phyloP scores from a whole-genome alignment of 1,284 basidiomycete genomes.

The Cutaneotrichosporon cyanovorans region DNA sequence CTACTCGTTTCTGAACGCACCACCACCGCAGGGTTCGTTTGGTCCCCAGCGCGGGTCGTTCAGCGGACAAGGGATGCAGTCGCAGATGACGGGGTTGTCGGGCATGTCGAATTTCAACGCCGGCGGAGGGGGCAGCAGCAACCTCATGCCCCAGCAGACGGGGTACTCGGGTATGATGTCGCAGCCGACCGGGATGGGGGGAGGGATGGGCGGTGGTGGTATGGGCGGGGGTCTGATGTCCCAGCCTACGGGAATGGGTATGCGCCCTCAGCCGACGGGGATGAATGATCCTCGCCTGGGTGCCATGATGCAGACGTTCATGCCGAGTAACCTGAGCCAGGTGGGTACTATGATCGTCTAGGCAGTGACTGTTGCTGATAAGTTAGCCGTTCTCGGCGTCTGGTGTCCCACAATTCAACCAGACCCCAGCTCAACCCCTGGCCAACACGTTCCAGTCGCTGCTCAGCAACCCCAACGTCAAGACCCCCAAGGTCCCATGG shows the following conservation, averaged over 20 bases:
- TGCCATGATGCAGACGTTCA: conserved; percentile 79
- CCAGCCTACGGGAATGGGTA: conserved; percentile 61
- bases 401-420: conserved; percentile 55
- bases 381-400: conserved; percentile 33
- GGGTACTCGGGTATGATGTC: conserved; percentile 33
- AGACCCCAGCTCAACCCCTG: conserved; percentile 45
- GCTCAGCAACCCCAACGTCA: conserved; percentile 59
- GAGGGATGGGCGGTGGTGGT: too few species aligned
- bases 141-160: conserved; percentile 30
- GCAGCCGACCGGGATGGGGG: conserved; percentile 51
- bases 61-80: conserved; percentile 20
- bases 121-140: conserved; percentile 27
- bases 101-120: too few species aligned
- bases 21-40: conserved; percentile 30
- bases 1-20: conserved; percentile 43
- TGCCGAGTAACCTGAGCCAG: conserved; percentile 52
- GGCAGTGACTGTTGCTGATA: neutral
- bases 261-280: conserved; percentile 35
- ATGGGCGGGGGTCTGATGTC: conserved; percentile 54
- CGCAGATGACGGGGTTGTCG: conserved; percentile 27
- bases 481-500: conserved; percentile 78
- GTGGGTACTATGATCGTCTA: conserved; percentile 22
- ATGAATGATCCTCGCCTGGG: conserved; percentile 66
- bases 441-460: conserved; percentile 51
- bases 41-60: conserved; percentile 22